Evolutionary conservation across 2,329 filamentous ascomycete genomes (phyloP).

Genomic region (Colletotrichum navitas): DNA sequence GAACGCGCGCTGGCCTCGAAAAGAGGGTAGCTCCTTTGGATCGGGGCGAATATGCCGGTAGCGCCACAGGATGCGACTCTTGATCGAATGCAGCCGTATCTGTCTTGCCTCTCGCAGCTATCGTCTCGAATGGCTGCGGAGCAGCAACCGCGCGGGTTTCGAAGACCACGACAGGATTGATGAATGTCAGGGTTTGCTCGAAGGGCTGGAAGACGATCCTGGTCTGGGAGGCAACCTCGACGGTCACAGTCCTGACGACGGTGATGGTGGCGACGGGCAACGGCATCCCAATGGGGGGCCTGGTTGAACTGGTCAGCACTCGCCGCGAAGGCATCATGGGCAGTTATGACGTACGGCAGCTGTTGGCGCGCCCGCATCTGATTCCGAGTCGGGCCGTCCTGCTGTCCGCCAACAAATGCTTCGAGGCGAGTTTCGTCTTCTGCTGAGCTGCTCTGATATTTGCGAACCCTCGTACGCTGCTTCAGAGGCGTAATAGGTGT

Average conservation of each 20-base stretch:
- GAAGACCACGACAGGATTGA: slow-evolving; percentile 45
- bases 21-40: neutral
- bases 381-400: slow-evolving; percentile 9
- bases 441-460: neutral
- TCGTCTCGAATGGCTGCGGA: slow-evolving; percentile 40
- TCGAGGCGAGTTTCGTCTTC: neutral
- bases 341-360: slow-evolving; percentile 2
- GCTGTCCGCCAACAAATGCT: too few species aligned
- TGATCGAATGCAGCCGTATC: neutral
- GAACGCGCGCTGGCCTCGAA: neutral
- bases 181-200: slow-evolving; percentile 46
- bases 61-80: neutral
- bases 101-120: slow-evolving; percentile 10
- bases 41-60: neutral
- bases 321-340: too few species aligned
- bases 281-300: neutral
- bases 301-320: neutral
- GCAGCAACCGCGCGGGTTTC: slow-evolving; percentile 46
- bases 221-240: slow-evolving; percentile 42
- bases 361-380: slow-evolving; percentile 14
- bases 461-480: neutral
- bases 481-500: neutral
- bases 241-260: slow-evolving; percentile 42
- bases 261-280: slow-evolving; percentile 29
- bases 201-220: slow-evolving; percentile 42